Percentiles rank a stretch among this genome's conserved stretches.
Evolutionary conservation across 2,329 filamentous ascomycete species (phyloP).

Genomic region (Davidsoniella australis): DNA sequence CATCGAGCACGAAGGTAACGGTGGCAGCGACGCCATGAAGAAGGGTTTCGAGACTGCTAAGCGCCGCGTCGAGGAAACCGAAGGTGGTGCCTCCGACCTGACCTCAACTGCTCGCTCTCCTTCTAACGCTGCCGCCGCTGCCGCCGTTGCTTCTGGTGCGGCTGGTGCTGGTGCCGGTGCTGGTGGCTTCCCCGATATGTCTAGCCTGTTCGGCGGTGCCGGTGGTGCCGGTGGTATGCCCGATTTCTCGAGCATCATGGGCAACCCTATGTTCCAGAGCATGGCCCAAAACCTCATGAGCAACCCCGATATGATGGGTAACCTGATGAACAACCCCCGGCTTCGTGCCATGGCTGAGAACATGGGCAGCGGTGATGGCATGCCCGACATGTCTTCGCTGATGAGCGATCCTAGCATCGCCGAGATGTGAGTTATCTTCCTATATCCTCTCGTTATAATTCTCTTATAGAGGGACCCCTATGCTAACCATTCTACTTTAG

Average conservation of each 20-base stretch:
- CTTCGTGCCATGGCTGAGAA: constrained; percentile 73
- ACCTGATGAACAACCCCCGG: constrained; percentile 85
- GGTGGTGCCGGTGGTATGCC: constrained; percentile 67
- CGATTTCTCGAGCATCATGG: constrained; percentile 76
- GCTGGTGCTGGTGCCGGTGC: constrained; percentile 16
- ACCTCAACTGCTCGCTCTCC: neutral
- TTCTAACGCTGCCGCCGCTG: constrained; percentile 18
- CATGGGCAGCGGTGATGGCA: constrained; percentile 57
- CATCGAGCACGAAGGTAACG: constrained; percentile 85
- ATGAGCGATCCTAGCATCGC: constrained; percentile 89
- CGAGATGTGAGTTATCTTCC: constrained; percentile 56
- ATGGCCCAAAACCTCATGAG: constrained; percentile 97
- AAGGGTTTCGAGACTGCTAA: constrained; percentile 91
- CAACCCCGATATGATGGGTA: constrained; percentile 82
- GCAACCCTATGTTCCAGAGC: constrained; percentile 92
- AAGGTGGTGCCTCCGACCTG: constrained; percentile 29
- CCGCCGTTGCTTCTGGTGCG: constrained; percentile 18
- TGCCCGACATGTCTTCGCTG: constrained; percentile 70
- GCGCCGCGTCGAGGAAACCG: constrained; percentile 68
- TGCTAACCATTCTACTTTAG: constrained; percentile 18
- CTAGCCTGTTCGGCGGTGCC: constrained; percentile 52
- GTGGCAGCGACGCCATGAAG: constrained; percentile 93
- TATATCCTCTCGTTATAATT: neutral
- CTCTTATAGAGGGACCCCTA: constrained; percentile 1
- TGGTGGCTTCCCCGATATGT: constrained; percentile 56